Evolutionary conservation across 192 early-diverging fungal genomes (phyloP).

Genomic region (Entophlyctis luteolus): DNA sequence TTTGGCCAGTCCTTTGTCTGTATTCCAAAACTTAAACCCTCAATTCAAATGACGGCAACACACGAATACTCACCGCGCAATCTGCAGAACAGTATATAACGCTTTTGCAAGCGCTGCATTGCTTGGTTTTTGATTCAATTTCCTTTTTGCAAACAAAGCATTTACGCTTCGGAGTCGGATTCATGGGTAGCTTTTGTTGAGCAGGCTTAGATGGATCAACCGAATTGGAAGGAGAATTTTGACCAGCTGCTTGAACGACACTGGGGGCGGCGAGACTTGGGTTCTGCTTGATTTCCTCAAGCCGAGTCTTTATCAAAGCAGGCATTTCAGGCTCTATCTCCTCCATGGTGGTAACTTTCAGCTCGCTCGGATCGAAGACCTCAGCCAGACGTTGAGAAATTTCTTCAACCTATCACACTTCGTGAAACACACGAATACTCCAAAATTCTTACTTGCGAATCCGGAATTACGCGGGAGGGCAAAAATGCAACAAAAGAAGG

Average conservation of each 20-base stretch:
- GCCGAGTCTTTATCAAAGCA: constrained; percentile 16
- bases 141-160: constrained; percentile 53
- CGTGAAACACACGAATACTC: background rate
- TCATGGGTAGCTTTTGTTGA: constrained; percentile 13
- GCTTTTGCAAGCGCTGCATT: constrained; percentile 55
- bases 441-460: background rate
- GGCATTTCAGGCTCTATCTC: constrained; percentile 29
- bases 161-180: constrained; percentile 34
- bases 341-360: constrained; percentile 31
- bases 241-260: constrained; percentile 7
- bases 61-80: constrained; percentile 44
- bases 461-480: constrained; percentile 29
- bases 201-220: background rate
- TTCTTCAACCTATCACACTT: constrained; percentile 8
- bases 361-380: constrained; percentile 7
- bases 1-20: constrained; percentile 55
- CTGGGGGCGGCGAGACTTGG: constrained; percentile 15
- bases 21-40: background rate
- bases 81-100: constrained; percentile 50
- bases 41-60: background rate
- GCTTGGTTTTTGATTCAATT: constrained; percentile 47
- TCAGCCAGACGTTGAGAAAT: background rate
- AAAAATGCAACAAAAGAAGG: constrained; percentile 35
- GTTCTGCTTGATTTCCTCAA: constrained; percentile 17
- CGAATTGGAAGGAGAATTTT: background rate